Percentiles rank a stretch among this genome's conserved stretches.
These are phyloP conservation scores for Inga laurina DNA, from an alignment of 306 rosid species.

Conservation along the genomic window DNA sequence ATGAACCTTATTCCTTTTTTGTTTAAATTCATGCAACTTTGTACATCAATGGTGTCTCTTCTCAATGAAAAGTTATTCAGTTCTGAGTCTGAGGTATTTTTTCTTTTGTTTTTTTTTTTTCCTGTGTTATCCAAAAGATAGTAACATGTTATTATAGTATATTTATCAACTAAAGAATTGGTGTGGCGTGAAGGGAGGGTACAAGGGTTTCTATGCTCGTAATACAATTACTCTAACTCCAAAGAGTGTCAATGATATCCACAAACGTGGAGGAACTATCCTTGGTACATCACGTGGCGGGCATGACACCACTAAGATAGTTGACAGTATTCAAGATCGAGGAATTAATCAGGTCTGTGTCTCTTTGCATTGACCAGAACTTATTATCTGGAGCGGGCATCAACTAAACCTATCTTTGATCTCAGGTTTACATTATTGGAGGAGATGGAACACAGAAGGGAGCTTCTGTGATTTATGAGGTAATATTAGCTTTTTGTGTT, in stretches of 20 bases:
- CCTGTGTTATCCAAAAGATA: not conserved
- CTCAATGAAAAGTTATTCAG: slow-evolving; percentile 5
- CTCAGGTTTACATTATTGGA: slow-evolving; percentile 92
- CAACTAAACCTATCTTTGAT: slow-evolving; percentile 12
- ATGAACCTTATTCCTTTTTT: slow-evolving; percentile 5
- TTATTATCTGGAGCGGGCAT: not conserved
- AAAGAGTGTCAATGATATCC: slow-evolving; percentile 84
- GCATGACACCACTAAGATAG: slow-evolving; percentile 83
- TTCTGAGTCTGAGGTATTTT: not conserved
- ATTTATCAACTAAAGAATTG: slow-evolving; percentile 8
- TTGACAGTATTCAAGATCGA: slow-evolving; percentile 92
- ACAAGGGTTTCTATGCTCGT: slow-evolving; percentile 87
- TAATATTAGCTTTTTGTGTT: slow-evolving; percentile 28
- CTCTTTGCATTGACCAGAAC: slow-evolving; percentile 11
- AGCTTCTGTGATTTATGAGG: slow-evolving; percentile 87
- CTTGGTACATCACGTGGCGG: slow-evolving; percentile 97
- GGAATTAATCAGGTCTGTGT: slow-evolving; percentile 85
- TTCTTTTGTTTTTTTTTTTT: not conserved
- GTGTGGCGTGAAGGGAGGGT: slow-evolving; percentile 79
- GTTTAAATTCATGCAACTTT: slow-evolving; percentile 13
- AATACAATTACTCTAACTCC: slow-evolving; percentile 74
- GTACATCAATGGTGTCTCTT: not conserved
- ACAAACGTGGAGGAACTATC: slow-evolving; percentile 93
- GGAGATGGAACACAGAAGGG: slow-evolving; percentile 99
- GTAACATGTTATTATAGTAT: slow-evolving; percentile 3